These are phyloP conservation scores for Arachis hypogaea DNA, from an alignment of 306 rosid genomes.

Conservation along the genomic window DNA sequence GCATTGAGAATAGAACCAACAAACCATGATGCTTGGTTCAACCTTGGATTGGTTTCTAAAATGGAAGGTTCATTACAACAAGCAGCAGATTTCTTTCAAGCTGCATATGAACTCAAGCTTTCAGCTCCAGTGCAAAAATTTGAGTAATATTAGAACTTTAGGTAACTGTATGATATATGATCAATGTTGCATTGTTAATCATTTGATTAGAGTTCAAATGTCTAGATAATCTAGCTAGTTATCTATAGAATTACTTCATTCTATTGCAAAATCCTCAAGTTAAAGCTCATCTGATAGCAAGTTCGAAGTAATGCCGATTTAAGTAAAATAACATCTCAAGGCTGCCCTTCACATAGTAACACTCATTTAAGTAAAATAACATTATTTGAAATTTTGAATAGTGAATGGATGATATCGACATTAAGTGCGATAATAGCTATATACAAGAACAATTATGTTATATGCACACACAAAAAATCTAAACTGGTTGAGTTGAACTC, in stretches of 20 bases:
- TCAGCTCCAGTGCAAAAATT: slow-evolving; percentile 76
- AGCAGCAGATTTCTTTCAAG: slow-evolving; percentile 88
- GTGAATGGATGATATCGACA: too few relatives aligned
- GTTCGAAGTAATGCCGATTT: not conserved
- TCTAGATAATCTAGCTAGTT: slow-evolving; percentile 42
- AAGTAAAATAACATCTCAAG: too few relatives aligned
- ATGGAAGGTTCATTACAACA: slow-evolving; percentile 67
- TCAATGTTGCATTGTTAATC: slow-evolving; percentile 28
- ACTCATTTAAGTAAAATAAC: too few relatives aligned
- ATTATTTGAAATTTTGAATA: too few relatives aligned
- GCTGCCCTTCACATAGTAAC: too few relatives aligned
- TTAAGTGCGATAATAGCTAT: too few relatives aligned
- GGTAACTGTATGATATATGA: slow-evolving; percentile 2
- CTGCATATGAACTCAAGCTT: slow-evolving; percentile 67
- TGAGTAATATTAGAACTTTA: slow-evolving; percentile 24
- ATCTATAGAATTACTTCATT: slow-evolving; percentile 28
- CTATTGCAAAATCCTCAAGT: not conserved
- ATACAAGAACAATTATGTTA: too few relatives aligned
- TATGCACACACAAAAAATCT: too few relatives aligned
- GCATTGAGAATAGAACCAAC: slow-evolving; percentile 77
- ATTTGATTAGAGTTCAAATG: slow-evolving; percentile 23
- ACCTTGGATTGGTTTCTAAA: slow-evolving; percentile 70
- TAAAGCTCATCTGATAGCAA: not conserved
- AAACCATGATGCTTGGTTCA: slow-evolving; percentile 76
- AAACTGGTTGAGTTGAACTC: slow-evolving; percentile 18